Percentiles rank a stretch among this genome's conserved stretches.
These are phyloP conservation scores for Cornus suecica DNA, from an alignment of 148 eudicot genomes.

Conservation along the genomic window DNA sequence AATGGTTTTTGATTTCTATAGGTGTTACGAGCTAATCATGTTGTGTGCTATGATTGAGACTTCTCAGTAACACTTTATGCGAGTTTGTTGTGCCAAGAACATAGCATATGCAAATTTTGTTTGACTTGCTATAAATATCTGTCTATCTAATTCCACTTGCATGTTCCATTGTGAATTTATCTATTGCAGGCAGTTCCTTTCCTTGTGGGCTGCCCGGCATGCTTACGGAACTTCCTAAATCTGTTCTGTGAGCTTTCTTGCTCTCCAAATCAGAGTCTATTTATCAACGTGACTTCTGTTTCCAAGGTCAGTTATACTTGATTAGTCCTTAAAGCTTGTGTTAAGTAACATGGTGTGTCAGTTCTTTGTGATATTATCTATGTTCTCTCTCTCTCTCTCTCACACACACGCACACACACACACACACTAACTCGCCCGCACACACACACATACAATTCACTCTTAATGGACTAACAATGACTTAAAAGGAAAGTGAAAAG, in stretches of 20 bases:
- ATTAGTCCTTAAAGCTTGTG: not conserved
- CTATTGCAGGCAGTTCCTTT: slow-evolving; percentile 60
- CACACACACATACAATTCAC: too few species aligned
- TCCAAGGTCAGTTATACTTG: slow-evolving; percentile 38
- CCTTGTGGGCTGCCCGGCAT: slow-evolving; percentile 70
- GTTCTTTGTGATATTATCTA: not conserved
- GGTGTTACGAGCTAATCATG: not conserved
- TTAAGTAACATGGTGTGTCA: not conserved
- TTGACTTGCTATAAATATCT: not conserved
- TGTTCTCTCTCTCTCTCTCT: not conserved
- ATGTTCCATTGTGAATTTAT: not conserved
- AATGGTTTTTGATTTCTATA: not conserved
- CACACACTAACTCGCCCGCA: too few species aligned
- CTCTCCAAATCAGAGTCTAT: slow-evolving; percentile 69
- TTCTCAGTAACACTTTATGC: not conserved
- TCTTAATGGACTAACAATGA: too few species aligned
- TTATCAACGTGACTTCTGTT: slow-evolving; percentile 62
- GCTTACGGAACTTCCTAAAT: slow-evolving; percentile 74
- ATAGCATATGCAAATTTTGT: not conserved
- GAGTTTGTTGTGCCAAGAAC: slow-evolving; percentile 5
- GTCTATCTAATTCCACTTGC: not conserved
- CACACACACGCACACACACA: too few species aligned
- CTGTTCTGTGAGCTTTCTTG: slow-evolving; percentile 75
- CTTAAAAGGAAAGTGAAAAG: not conserved
- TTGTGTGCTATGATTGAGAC: not conserved